Percentiles rank a stretch among this genome's conserved stretches.
phyloP scores from a whole-genome alignment of 257 asterid genomes.

The Gentiana macrophylla region DNA sequence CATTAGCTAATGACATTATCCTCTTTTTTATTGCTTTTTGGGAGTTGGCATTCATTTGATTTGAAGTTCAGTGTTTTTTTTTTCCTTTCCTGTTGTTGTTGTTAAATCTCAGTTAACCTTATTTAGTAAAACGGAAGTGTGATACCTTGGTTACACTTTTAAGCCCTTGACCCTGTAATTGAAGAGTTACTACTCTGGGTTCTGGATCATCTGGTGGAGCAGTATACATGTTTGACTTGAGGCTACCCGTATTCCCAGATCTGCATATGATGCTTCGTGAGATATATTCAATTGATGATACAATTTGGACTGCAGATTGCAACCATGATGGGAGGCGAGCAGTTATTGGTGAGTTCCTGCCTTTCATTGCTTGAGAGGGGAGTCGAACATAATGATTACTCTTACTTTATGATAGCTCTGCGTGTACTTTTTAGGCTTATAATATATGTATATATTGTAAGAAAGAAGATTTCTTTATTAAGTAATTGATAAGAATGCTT shows the following conservation, averaged over 20 bases:
- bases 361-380: slow-evolving; percentile 8
- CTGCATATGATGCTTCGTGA: slow-evolving; percentile 10
- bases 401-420: too few relatives aligned
- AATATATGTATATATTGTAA: too few relatives aligned
- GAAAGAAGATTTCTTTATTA: too few relatives aligned
- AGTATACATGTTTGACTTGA: slow-evolving; percentile 54
- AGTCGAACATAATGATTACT: not conserved
- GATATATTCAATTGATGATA: slow-evolving; percentile 43
- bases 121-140: not conserved
- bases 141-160: slow-evolving; percentile 2
- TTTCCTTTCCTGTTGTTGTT: too few relatives aligned
- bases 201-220: slow-evolving; percentile 61
- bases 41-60: too few relatives aligned
- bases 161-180: slow-evolving; percentile 21
- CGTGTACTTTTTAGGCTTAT: too few relatives aligned
- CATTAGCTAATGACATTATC: too few relatives aligned
- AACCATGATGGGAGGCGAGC: slow-evolving; percentile 46
- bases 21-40: too few relatives aligned
- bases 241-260: slow-evolving; percentile 35
- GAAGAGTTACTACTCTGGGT: slow-evolving; percentile 74
- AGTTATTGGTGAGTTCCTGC: slow-evolving; percentile 53
- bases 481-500: too few relatives aligned
- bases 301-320: slow-evolving; percentile 78
- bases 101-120: not conserved
- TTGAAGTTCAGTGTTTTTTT: too few relatives aligned